phyloP scores from a whole-genome alignment of 2,329 filamentous ascomycete species.

The Didymella lethalis region DNA sequence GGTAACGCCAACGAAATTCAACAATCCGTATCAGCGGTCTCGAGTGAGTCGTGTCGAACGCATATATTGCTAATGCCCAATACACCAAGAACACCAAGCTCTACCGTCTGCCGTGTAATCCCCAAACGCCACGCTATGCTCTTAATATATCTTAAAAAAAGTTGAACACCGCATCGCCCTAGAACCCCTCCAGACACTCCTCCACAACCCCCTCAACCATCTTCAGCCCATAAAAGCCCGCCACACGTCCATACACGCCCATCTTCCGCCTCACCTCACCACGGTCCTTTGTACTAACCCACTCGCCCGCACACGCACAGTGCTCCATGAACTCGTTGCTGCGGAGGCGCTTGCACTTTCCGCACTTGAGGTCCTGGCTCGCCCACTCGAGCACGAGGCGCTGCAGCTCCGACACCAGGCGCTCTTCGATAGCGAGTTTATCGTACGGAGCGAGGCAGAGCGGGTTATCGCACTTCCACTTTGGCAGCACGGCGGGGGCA shows the following conservation, averaged over 20 bases:
- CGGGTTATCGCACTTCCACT: constrained; percentile 75
- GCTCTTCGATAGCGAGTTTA: constrained; percentile 82
- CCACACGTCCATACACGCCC: constrained; percentile 76
- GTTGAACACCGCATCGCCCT: neutral
- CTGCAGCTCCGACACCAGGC: constrained; percentile 78
- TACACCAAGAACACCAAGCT: neutral
- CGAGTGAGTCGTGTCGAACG: no score
- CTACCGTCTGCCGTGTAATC: neutral
- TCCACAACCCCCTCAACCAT: constrained; percentile 81
- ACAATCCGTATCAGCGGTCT: no score
- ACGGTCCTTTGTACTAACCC: constrained; percentile 75
- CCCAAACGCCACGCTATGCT: neutral
- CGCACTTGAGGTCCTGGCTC: constrained; percentile 89
- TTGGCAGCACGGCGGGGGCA: constrained; percentile 60
- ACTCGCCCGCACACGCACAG: constrained; percentile 88
- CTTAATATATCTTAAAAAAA: neutral
- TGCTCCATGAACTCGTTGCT: constrained; percentile 97
- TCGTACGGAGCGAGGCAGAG: constrained; percentile 76
- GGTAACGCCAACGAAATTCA: no score
- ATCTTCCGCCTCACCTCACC: constrained; percentile 71
- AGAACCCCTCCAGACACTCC: constrained; percentile 63
- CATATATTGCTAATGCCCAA: neutral
- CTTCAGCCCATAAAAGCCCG: constrained; percentile 77
- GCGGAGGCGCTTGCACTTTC: constrained; percentile 70
- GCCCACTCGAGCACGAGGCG: constrained; percentile 79